phyloP scores from a whole-genome alignment of 2,329 filamentous ascomycete species.

The Nothophoma quercina region DNA sequence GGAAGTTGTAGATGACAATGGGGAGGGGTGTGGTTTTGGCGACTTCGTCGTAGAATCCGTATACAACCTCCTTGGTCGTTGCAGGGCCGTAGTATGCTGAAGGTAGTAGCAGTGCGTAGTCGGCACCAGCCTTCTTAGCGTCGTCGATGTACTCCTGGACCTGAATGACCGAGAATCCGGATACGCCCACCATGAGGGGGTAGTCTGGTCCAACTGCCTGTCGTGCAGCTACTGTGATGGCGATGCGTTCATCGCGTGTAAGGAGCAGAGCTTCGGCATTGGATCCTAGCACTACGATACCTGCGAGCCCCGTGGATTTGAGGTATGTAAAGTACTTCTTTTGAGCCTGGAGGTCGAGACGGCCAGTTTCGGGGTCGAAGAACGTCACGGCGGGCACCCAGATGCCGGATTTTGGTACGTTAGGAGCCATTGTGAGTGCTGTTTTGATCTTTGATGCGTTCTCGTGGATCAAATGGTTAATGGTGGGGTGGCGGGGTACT shows the following conservation, averaged over 20 bases:
- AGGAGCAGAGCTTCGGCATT: constrained; percentile 58
- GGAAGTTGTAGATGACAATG: constrained; percentile 77
- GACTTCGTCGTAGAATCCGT: constrained; percentile 56
- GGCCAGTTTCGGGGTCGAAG: constrained; percentile 51
- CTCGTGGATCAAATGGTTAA: neutral
- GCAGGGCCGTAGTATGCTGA: constrained; percentile 55
- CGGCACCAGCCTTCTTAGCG: constrained; percentile 51
- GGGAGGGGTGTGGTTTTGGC: constrained; percentile 68
- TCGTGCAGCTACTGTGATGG: constrained; percentile 51
- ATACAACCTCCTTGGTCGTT: constrained; percentile 52
- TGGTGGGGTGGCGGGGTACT: constrained; percentile 15
- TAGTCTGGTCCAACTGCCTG: constrained; percentile 52
- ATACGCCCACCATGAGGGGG: constrained; percentile 55
- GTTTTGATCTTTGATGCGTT: neutral
- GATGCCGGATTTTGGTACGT: constrained; percentile 30
- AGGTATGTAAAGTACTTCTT: constrained; percentile 56
- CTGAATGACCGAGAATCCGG: constrained; percentile 54
- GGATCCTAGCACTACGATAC: constrained; percentile 57
- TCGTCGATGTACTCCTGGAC: constrained; percentile 54
- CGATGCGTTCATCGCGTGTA: constrained; percentile 52
- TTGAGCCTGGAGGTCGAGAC: constrained; percentile 53
- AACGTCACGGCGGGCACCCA: constrained; percentile 56
- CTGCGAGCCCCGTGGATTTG: constrained; percentile 52
- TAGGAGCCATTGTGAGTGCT: constrained; percentile 12
- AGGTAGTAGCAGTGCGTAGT: constrained; percentile 55